Percentiles rank a stretch among this genome's conserved stretches.
Conservation (phyloP, 208 protist species). For the Trypanosoma platydactyli region DNA sequence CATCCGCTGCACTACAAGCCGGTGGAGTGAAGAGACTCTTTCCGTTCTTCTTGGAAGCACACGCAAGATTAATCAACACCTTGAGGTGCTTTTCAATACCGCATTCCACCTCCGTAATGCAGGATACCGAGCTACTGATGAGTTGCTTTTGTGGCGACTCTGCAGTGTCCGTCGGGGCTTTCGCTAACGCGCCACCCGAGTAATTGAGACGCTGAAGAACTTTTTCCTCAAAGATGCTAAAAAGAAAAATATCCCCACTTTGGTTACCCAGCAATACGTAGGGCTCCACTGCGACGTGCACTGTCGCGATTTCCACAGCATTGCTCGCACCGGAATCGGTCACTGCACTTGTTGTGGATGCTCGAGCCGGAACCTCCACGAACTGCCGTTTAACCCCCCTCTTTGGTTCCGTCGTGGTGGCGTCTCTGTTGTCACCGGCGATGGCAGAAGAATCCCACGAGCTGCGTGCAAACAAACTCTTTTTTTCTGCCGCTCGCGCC, state of each 20-base stretch:
- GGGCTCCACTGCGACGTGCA: conserved; percentile 82
- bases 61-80: conserved; percentile 43
- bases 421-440: background rate
- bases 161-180: conserved; percentile 18
- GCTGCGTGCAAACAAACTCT: background rate
- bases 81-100: conserved; percentile 62
- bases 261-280: conserved; percentile 85
- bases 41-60: conserved; percentile 42
- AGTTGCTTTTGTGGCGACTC: conserved; percentile 32
- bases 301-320: conserved; percentile 35
- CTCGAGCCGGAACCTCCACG: background rate
- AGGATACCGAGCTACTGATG: conserved; percentile 60
- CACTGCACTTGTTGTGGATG: background rate
- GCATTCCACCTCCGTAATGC: conserved; percentile 75
- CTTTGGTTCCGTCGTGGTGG: background rate
- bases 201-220: conserved; percentile 81
- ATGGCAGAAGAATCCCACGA: background rate
- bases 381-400: background rate
- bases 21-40: conserved; percentile 29
- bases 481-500: conserved; percentile 2
- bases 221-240: conserved; percentile 61
- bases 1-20: conserved; percentile 1
- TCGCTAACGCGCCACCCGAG: conserved; percentile 20
- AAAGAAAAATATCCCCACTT: conserved; percentile 76
- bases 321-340: background rate